Evolutionary conservation across 2,329 filamentous ascomycete species (phyloP).

Genomic region (Teratosphaeriaceae sp.): DNA sequence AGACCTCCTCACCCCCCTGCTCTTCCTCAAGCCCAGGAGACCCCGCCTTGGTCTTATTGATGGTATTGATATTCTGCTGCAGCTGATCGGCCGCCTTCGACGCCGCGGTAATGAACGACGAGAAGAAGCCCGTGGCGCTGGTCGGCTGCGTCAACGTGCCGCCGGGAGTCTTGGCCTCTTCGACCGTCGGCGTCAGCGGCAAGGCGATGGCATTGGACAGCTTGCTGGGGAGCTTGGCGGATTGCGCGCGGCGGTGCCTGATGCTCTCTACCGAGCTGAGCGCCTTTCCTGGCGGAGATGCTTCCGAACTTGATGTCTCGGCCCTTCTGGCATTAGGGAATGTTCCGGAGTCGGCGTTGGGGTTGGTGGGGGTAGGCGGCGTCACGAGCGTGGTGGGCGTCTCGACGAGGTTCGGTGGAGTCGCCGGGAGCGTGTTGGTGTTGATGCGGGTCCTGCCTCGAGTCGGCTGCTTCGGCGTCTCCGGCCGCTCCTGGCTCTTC

Average conservation of each 20-base stretch:
- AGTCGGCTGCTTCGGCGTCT: conserved; percentile 17
- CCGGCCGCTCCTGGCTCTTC: conserved; percentile 13
- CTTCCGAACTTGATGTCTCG: conserved; percentile 28
- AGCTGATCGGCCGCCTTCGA: conserved; percentile 80
- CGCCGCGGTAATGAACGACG: conserved; percentile 83
- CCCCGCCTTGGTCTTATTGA: conserved; percentile 39
- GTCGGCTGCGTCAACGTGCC: conserved; percentile 44
- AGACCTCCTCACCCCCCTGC: conserved; percentile 35
- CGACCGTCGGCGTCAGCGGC: conserved; percentile 69
- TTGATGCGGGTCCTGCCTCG: conserved; percentile 24
- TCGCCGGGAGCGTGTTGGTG: conserved; percentile 32
- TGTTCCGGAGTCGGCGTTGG: conserved; percentile 11
- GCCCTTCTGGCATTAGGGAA: conserved; percentile 12
- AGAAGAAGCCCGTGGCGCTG: conserved; percentile 69
- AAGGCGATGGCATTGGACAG: conserved; percentile 68
- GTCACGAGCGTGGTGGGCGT: conserved; percentile 55
- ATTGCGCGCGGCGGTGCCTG: conserved; percentile 26
- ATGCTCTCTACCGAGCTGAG: conserved; percentile 27
- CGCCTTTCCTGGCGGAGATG: conserved; percentile 28
- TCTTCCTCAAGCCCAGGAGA: conserved; percentile 9
- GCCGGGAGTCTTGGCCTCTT: conserved; percentile 57
- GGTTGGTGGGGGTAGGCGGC: conserved; percentile 55
- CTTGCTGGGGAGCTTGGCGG: conserved; percentile 61
- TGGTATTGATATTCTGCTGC: conserved; percentile 66
- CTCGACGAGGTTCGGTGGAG: conserved; percentile 36